A percentile compares a stretch with the other conserved stretches of the same genome.
These are phyloP conservation scores for Moringa oleifera DNA, from an alignment of 345 rosid genomes.

Conservation along the genomic window DNA sequence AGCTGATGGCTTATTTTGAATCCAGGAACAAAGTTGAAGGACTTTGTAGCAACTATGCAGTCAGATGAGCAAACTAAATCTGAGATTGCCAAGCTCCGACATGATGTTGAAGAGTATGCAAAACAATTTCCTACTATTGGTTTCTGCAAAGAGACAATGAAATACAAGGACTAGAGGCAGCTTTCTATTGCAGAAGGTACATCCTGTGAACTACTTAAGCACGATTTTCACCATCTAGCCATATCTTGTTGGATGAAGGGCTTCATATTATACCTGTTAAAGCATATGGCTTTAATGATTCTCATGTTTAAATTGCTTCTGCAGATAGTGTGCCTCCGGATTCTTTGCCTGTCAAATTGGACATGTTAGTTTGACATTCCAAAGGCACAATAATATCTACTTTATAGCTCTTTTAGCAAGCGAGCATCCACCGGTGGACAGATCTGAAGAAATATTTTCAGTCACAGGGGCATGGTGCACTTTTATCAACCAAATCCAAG, in stretches of 20 bases:
- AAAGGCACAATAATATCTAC: background rate
- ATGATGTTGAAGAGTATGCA: constrained; percentile 69
- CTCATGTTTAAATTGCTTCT: background rate
- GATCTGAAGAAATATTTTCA: background rate
- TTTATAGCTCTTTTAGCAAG: background rate
- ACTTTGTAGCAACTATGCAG: constrained; percentile 69
- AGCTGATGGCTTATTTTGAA: background rate
- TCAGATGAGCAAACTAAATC: constrained; percentile 47
- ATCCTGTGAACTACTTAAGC: background rate
- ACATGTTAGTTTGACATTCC: background rate
- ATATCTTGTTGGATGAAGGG: background rate
- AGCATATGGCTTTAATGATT: background rate
- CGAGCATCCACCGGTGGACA: background rate
- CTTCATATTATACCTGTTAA: background rate
- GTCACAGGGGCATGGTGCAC: background rate
- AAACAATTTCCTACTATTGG: constrained; percentile 86
- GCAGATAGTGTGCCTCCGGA: background rate
- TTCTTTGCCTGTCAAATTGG: background rate
- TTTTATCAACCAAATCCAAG: background rate
- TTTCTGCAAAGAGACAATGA: constrained; percentile 87
- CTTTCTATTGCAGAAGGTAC: constrained; percentile 20
- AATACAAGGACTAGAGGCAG: constrained; percentile 53
- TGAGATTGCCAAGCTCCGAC: constrained; percentile 62
- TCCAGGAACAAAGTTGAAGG: constrained; percentile 84
- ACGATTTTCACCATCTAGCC: too few species aligned